Percentiles rank a stretch among this genome's conserved stretches.
Conservation (phyloP, 139 green algal genomes). For the Coelastrella sp. region DNA sequence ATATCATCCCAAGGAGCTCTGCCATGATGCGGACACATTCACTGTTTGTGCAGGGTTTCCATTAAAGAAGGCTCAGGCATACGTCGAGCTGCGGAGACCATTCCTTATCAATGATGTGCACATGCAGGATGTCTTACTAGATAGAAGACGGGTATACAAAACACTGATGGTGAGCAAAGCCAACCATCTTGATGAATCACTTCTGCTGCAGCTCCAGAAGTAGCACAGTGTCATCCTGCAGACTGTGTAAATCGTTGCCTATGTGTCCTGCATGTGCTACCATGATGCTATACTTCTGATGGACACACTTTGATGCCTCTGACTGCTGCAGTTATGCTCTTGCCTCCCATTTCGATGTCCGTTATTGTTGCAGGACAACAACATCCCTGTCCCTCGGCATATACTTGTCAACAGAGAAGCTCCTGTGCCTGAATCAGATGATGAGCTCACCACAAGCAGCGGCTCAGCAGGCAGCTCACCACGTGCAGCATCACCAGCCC, state of each 20-base stretch:
- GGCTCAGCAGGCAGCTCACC: not conserved
- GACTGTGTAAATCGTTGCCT: no score
- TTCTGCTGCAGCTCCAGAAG: no score
- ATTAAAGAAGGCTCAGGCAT: conserved; percentile 83
- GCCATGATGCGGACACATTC: no score
- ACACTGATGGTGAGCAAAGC: conserved; percentile 38
- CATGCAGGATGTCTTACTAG: conserved; percentile 85
- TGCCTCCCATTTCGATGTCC: not conserved
- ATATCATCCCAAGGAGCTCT: no score
- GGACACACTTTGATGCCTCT: not conserved
- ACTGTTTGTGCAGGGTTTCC: conserved; percentile 87
- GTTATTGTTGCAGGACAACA: conserved; percentile 63
- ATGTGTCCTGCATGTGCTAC: no score
- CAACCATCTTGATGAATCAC: no score
- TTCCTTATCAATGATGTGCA: conserved; percentile 95
- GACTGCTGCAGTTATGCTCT: not conserved
- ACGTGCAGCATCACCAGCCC: not conserved
- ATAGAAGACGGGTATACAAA: conserved; percentile 68
- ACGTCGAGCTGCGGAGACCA: conserved; percentile 76
- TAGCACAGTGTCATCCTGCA: not conserved
- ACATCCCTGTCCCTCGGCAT: conserved; percentile 90
- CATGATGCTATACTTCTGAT: no score
- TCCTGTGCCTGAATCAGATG: not conserved
- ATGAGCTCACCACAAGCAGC: conserved; percentile 26
- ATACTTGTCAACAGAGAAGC: conserved; percentile 89